Evolutionary conservation across 2,329 filamentous ascomycete genomes (phyloP), one percentile per base, ranked within the genome.

Genomic region (Colletotrichum filicis): DNA sequence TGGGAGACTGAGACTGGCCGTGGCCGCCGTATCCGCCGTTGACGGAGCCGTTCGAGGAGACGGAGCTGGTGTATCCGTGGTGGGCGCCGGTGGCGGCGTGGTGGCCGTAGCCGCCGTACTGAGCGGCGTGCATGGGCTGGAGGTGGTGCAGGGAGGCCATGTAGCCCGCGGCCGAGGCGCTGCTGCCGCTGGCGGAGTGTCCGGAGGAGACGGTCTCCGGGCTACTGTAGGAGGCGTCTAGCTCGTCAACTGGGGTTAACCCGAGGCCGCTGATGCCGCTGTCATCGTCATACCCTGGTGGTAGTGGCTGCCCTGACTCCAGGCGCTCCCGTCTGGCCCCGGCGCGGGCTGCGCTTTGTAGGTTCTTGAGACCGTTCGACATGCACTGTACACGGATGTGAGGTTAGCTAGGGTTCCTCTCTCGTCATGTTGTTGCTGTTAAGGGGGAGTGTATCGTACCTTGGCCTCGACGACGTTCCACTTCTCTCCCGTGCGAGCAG

Each of bases 331-430:
- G 92, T 76, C 92, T 90, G 71, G 89, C 87, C 71, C 89, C 90
- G 68, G 92, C 89, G 74, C 93, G 90, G 75, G 91, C 88, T 65
- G 91, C 90, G 77, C 91, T 91, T 80, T 93, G 92, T 71, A 97
- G 88, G 82, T 94, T 95, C 84, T 95, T 96, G 77, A 96, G 86
- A 46, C 94, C 94, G 79, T 93, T 93, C 80, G 93, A 92, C 91
- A 97, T 94, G 83, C 93, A 95, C 94, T 96, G 76, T n/a, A 49
- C 19, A 59, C 22, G 22, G 58, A 12, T 76, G 74, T 7, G 7
- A 49, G 7, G 60, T 75, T 74, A 71, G 73, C 72, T 71, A 60
- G 75, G 67, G 37, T 7, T 42, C 7, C 5, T 42, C 37, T 42
- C 37, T 26, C 12, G 9, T 46, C 26, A 24, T 32, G 19, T n/a